Evolutionary conservation across 352 stramenopile genomes (phyloP), one percentile per base, ranked within the genome.

Genomic region (Globisporangium apiculatum): DNA sequence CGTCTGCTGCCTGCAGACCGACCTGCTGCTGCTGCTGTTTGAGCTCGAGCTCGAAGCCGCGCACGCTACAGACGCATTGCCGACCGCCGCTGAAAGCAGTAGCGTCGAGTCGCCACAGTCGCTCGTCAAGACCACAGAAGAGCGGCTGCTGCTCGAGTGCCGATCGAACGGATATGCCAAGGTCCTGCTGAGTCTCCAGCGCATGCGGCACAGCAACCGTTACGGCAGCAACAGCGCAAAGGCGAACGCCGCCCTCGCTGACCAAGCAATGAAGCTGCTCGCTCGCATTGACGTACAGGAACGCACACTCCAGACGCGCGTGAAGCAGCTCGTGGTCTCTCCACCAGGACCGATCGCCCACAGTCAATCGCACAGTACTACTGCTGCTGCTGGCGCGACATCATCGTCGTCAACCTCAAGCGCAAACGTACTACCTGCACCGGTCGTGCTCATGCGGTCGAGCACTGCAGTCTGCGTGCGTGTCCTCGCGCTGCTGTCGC

Each of bases 31-130:
- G 7, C 35, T 83, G 31, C 50, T 86, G 7, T 89, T 83, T 40
- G 67, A 82, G 36, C 42, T 73, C 48, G 81, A 91, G 53, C 56
- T 91, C 3, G 65, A 89, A 41, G 71, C 68, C 37, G 73, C 72
- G 10, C 60, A 51, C n/a, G 51, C 60, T 15, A 48, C 75, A 0
- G 72, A 86, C 31, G 50, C 51, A 0, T 45, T 72, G n/a, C 63
- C 63, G 5, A 45, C 38, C 35, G 56, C 38, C 15, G 4, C 51
- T 0, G 3, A 3, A 18, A 12, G 12, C 31, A 54, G 7, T 6
- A 7, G 3, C 14, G 31, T 14, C 14, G 14, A 11, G 12, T 47
- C 15, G 5, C 41, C 38, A 7, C 40, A 37, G 4, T 61, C 61
- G 51, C 55, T 60, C 11, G 24, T 74, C 11, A 17, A 57, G 14